phyloP scores from a whole-genome alignment of 1,284 basidiomycete species.

The Pterula multifida region DNA sequence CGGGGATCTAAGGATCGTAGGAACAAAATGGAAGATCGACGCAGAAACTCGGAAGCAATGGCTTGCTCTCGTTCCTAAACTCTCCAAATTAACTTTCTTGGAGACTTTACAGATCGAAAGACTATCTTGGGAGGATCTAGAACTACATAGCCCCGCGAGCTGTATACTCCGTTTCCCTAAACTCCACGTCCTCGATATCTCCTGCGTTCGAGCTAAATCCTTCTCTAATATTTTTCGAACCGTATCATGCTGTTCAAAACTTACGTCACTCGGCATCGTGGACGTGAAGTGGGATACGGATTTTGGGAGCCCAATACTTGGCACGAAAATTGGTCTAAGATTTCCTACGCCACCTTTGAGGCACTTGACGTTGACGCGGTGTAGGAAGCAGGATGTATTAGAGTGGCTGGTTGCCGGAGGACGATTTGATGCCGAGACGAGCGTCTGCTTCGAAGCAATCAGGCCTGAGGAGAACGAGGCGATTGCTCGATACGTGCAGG shows the following conservation, averaged over 20 bases:
- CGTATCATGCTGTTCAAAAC: background rate
- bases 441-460: background rate
- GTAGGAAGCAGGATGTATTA: background rate
- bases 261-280: background rate
- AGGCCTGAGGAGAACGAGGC: background rate
- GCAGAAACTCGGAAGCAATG: background rate
- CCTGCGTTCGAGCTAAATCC: background rate
- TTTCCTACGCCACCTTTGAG: background rate
- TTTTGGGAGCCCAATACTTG: background rate
- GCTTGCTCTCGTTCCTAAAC: background rate
- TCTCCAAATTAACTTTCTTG: background rate
- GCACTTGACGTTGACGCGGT: background rate
- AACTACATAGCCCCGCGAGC: background rate
- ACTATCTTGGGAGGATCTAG: background rate
- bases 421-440: background rate
- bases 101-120: background rate
- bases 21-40: background rate
- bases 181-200: slow-evolving; percentile 1
- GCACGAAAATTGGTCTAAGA: background rate
- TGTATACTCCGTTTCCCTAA: background rate
- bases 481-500: background rate
- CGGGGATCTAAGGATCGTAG: background rate
- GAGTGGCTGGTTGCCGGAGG: background rate
- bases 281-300: background rate
- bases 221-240: background rate